Evolutionary conservation across 73 alveolate genomes (phyloP).

Genomic region (Tetrahymena borealis): DNA sequence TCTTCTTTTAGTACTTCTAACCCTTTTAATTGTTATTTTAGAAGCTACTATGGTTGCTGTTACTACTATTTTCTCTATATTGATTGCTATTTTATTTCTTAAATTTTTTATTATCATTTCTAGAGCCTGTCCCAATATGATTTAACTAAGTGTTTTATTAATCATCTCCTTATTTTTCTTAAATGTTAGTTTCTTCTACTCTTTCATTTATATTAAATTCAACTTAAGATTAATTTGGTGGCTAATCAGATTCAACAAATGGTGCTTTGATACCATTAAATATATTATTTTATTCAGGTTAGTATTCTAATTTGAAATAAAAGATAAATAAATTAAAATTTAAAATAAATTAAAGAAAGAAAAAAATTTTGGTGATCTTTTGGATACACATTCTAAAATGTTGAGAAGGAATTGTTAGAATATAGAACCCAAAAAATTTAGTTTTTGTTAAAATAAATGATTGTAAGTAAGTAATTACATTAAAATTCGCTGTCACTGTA

Average conservation of each 20-base stretch:
- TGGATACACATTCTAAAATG: no score
- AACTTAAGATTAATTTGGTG: background rate
- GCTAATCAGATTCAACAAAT: background rate
- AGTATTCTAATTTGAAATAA: background rate
- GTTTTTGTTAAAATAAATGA: no score
- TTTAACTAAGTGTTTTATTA: no score
- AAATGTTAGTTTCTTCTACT: background rate
- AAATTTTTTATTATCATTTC: background rate
- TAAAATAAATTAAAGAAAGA: background rate
- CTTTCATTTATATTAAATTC: background rate
- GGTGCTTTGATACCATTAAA: background rate
- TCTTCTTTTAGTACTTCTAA: background rate
- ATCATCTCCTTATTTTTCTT: background rate
- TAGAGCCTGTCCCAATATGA: background rate
- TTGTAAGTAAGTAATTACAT: background rate
- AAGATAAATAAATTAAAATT: background rate
- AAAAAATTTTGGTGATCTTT: no score
- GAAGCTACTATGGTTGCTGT: background rate
- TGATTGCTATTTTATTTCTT: background rate
- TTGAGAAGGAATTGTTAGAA: no score
- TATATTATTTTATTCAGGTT: background rate
- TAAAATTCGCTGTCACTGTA: background rate
- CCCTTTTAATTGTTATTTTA: background rate
- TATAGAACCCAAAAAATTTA: no score
- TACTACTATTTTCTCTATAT: background rate